Base-by-base conservation (phyloP, 2,329 filamentous ascomycete genomes). In the Alternaria incomplexa region DNA sequence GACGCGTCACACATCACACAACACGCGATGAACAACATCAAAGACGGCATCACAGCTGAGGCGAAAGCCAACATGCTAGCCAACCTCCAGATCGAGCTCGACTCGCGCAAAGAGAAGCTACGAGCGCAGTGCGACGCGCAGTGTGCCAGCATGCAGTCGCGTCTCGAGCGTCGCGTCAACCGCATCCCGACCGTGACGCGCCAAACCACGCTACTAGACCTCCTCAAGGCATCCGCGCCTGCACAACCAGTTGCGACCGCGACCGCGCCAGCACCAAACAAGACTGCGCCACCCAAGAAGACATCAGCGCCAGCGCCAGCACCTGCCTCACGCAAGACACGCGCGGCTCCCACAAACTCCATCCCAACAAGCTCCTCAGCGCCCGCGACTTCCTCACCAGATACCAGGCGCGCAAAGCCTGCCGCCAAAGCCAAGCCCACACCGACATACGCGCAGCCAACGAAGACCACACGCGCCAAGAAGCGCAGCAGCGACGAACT, bases 131-230 rank as follows among this genome's bases (percentile, higher is more conserved):
- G 96, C 82, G 90, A 91, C 62, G 86, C 96, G 10, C 94, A 97
- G 80, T 92, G 93, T 22, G 91, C 95, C 79, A 92, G 92, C 66
- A 86, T 98, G 43, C 88, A 91, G 64, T 90, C 93, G 63, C 90
- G 95, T 64, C 90, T 99, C 56, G 94, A 97, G 80, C 91, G 97
- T 82, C 92, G 96, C 81, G 87, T 98, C 79, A 97, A 97, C 77
- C 90, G 96, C 57, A 96, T 98, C 56, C 96, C 96, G 8, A 87
- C 89, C 71, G 86, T 90, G 15, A 82, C 97, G 66, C 90, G 95
- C 63, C 92, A 91, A 74, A 86, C 89, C 65, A 96, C 88, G 61
- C 95, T 99, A 86, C 89, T 89, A 59, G 94, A 97, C 47, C 84
- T 98, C 9, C 78, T 94, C 6, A 83, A 87, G 36, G 61, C 58